Evolutionary conservation across 768 basidiomycete genomes (phyloP), one percentile per base, ranked within the genome.

Genomic region (Boletus reticuloceps): DNA sequence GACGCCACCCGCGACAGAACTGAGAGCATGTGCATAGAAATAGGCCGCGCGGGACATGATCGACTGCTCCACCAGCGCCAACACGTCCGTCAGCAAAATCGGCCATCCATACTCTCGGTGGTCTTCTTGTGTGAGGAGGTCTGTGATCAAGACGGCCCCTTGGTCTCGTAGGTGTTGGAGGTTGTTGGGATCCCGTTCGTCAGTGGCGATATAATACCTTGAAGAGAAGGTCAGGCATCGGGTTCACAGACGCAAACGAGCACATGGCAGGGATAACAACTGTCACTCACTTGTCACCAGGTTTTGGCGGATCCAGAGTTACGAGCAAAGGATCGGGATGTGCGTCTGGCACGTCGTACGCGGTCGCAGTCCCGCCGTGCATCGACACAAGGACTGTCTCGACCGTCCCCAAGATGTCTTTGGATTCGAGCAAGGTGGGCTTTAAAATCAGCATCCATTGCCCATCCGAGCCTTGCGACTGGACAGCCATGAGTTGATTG

Each of bases 81-180:
- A 58, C 29, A 80, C 69, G 51, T 79, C 79, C 37, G 75, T 75
- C 55, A 79, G 19, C 52, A 80, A 55, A 47, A 79, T 57, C 17
- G 71, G 62, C 79, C 79, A 80, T 7, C 76, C 76, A 31, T 72
- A 69, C 29, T 56, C 60, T 9, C 68, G 67, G 2, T 69, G 66
- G 51, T 79, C 78, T 22, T 77, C 73, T n/a, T 64, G 58, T 2
- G 76, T 78, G 44, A 79, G 61, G 7, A 79, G 63, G 56, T 80
- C 78, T 14, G 65, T 36, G 53, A 80, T 63, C 51, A 80, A 54
- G 11, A 80, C 41, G 3, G 69, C 79, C 17, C 77, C 75, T 19
- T 72, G 64, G 4, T 64, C 59, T 22, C 65, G 58, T 14, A 79
- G 61, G 48, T 68, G 69, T 10, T 62, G 25, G 11, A 78, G 63